Evolutionary conservation across 1,139 yeast species (phyloP).

Genomic region (Trichomonascaceae sp.): DNA sequence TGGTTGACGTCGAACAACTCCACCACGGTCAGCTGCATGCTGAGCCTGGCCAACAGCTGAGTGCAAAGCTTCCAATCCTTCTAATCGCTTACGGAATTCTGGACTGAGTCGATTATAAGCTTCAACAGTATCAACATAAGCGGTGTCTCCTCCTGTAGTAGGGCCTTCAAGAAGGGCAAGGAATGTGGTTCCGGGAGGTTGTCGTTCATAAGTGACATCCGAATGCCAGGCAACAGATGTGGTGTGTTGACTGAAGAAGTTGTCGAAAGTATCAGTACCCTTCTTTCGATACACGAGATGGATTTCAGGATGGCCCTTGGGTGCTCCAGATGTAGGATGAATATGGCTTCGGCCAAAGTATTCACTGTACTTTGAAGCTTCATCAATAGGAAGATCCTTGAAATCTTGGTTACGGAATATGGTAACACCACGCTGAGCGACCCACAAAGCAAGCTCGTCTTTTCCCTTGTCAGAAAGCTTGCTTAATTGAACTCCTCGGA

Average conservation of each 20-base stretch:
- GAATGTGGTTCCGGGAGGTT: slow-evolving; percentile 58
- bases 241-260: slow-evolving; percentile 21
- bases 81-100: slow-evolving; percentile 43
- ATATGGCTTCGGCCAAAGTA: slow-evolving; percentile 58
- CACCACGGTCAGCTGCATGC: slow-evolving; percentile 39
- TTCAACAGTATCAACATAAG: slow-evolving; percentile 50
- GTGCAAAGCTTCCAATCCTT: slow-evolving; percentile 48
- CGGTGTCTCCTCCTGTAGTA: slow-evolving; percentile 55
- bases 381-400: slow-evolving; percentile 46
- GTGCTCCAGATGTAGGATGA: slow-evolving; percentile 66
- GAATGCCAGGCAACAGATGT: slow-evolving; percentile 49
- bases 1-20: slow-evolving; percentile 46
- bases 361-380: slow-evolving; percentile 43
- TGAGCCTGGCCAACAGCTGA: slow-evolving; percentile 48
- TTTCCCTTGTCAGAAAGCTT: slow-evolving; percentile 45
- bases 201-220: slow-evolving; percentile 54
- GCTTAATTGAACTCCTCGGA: slow-evolving; percentile 53
- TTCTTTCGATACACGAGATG: slow-evolving; percentile 45
- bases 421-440: slow-evolving; percentile 62
- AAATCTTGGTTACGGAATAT: slow-evolving; percentile 65
- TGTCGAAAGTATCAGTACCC: slow-evolving; percentile 16
- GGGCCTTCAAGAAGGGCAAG: slow-evolving; percentile 50
- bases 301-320: slow-evolving; percentile 53
- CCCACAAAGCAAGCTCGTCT: slow-evolving; percentile 58
- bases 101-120: slow-evolving; percentile 56